These are phyloP conservation scores for Colletotrichum brevisporum DNA, from an alignment of 2,329 filamentous ascomycete genomes.

Conservation along the genomic window DNA sequence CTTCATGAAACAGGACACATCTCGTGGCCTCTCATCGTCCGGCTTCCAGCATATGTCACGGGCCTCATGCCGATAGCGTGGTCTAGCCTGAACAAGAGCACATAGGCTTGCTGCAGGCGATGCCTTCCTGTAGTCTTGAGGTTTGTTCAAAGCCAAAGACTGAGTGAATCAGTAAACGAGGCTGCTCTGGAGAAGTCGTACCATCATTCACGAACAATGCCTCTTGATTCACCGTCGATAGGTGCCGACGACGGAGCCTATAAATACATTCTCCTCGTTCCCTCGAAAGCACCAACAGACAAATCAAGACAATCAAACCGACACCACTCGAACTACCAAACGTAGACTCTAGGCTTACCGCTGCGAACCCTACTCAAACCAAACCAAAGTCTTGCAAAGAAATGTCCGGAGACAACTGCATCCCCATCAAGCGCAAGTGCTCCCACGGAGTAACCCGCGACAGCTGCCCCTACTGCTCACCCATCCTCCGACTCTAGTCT, in stretches of 20 bases:
- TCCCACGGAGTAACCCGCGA: slow-evolving; percentile 6
- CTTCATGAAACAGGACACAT: no score
- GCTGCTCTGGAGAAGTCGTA: no score
- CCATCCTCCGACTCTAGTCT: slow-evolving; percentile 2
- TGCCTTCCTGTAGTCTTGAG: background rate
- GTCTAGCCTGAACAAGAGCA: background rate
- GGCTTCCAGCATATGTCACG: background rate
- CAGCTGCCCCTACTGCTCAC: slow-evolving; percentile 14
- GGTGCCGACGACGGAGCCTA: no score
- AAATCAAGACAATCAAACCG: no score
- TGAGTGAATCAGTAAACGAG: background rate
- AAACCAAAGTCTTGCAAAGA: background rate
- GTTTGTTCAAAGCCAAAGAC: background rate
- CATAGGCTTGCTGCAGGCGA: slow-evolving; percentile 10
- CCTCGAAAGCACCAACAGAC: no score
- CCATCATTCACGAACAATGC: no score
- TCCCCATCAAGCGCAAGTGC: slow-evolving; percentile 21
- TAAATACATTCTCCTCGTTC: no score
- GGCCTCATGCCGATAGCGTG: background rate
- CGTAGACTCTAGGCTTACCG: no score
- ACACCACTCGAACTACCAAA: no score
- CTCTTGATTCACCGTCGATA: no score
- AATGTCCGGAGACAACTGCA: slow-evolving; percentile 4
- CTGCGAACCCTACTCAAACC: no score
- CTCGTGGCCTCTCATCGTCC: background rate